These are phyloP conservation scores for Xerophyta viscosa DNA, from an alignment of 106 monocot species.

Conservation along the genomic window DNA sequence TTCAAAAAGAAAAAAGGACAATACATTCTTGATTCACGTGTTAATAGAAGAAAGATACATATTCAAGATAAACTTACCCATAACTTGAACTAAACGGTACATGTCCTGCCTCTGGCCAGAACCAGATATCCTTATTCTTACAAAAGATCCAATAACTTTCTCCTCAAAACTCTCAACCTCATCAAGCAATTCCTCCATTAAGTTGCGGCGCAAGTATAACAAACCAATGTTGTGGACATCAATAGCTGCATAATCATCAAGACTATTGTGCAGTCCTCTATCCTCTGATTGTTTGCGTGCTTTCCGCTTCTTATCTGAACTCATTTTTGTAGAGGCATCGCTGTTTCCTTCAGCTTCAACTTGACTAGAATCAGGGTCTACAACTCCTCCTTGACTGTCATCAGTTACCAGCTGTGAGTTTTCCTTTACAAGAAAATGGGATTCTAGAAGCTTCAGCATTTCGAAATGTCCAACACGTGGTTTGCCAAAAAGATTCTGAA, in stretches of 20 bases:
- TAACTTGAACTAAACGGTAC: constrained; percentile 82
- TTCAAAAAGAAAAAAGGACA: constrained; percentile 4
- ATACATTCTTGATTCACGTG: neutral
- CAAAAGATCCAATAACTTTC: constrained; percentile 88
- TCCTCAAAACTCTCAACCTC: constrained; percentile 54
- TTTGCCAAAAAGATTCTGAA: constrained; percentile 75
- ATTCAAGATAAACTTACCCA: constrained; percentile 38
- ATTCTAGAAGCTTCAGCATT: constrained; percentile 98
- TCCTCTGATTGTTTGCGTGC: constrained; percentile 33
- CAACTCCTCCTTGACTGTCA: constrained; percentile 61
- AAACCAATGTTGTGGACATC: constrained; percentile 81
- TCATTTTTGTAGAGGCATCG: constrained; percentile 29
- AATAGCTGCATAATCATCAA: constrained; percentile 91
- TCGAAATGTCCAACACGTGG: constrained; percentile 89
- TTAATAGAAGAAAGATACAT: neutral
- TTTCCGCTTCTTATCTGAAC: constrained; percentile 49
- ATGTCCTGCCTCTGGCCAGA: constrained; percentile 63
- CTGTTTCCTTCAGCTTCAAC: constrained; percentile 50
- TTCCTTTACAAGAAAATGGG: constrained; percentile 71
- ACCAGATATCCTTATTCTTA: constrained; percentile 84
- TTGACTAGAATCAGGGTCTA: constrained; percentile 56
- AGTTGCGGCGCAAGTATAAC: constrained; percentile 69
- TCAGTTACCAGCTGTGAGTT: constrained; percentile 48
- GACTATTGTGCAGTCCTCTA: constrained; percentile 28
- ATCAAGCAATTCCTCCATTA: constrained; percentile 87